Evolutionary conservation across 345 rosid genomes (phyloP), one percentile per base, ranked within the genome.

Genomic region (Arabidopsis suecica): DNA sequence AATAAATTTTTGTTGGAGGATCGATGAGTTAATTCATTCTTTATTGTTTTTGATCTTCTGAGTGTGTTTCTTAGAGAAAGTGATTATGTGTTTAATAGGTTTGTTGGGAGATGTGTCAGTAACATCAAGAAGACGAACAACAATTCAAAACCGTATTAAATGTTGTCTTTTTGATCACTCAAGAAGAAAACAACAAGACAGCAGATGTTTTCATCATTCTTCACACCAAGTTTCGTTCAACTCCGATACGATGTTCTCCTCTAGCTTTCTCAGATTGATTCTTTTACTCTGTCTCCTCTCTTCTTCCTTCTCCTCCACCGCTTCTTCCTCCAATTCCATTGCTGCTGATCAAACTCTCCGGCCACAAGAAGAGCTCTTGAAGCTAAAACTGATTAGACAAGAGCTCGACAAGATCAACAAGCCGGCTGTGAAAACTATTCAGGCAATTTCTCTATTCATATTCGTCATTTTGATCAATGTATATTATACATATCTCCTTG

Each of bases 321-420:
- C 64, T 61, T 67, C 82, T 50, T 11, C 74, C 81, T 66, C 82
- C 48, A 50, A 84, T 65, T 32, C 44, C 16, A 78, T 62, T n/a
- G 4, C 14, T 54, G 2, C 8, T 2, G 18, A 88, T 68, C 93
- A 83, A 77, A 85, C 88, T 76, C 81, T 94, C 55, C 83, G 86
- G 61, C 89, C 93, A 0, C 83, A 72, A 68, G 84, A 89, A 64
- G 91, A 88, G 82, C 72, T 87, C 9, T 78, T 18, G 53, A 89
- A 83, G 86, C 64, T 93, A 68, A 84, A 74, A 78, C 42, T 79
- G 14, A 83, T 90, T 58, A 88, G 84, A 81, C 49, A 86, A 45
- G 90, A 81, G 65, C 97, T 95, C 42, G 61, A 71, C n/a, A 93
- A 83, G 83, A 86, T 95, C 83, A 95, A 93, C 91, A 95, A 93